Base-by-base conservation (phyloP, 2,329 filamentous ascomycete species). In the Monosporascus sp. region DNA sequence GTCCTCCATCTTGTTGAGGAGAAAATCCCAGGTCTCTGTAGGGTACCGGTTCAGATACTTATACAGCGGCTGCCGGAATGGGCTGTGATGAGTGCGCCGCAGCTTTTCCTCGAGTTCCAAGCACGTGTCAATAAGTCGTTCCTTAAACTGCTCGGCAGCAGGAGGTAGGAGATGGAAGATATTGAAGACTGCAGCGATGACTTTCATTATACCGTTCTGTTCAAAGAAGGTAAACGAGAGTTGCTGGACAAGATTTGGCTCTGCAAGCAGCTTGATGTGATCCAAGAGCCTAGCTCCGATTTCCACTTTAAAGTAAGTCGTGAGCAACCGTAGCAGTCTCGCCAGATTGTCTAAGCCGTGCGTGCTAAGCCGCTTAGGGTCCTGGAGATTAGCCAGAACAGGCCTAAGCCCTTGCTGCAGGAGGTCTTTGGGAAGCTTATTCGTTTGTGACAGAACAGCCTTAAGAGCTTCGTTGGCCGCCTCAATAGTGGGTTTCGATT, bases 231-330 rank as follows among this genome's bases (percentile, higher is more conserved):
- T 92, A 70, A 99, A 99, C 0, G 93, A 97, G 2, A 94, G 89
- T 64, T 92, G 90, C 68, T 97, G 92, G 60, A 97, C 75, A 16
- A 85, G 81, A 50, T 78, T 80, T 3, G 89, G 82, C 54, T 97
- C 91, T 1, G 93, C 92, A 58, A 99, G 91, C 11, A 87, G 83
- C 66, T 93, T 93, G 72, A 97, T 88, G 64, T 99, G 94, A 59
- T 97, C 93, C 9, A 99, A 78, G n/a, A 99, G 74, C 24, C 94
- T 84, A 22, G 90, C 84, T 7, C 94, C 95, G 51, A 99, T 99
- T 68, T 99, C 94, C 1, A 97, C 92, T 72, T 99, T 99, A 74
- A 99, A 99, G 70, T 99, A 99, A 55, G 94, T 97, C 0, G 93
- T 99, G 19, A 99, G 77, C 2, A 99, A 78, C 58, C 94, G 93